These are phyloP conservation scores for Kodamaea suecica DNA, from an alignment of 1,139 yeast genomes.

Conservation along the genomic window DNA sequence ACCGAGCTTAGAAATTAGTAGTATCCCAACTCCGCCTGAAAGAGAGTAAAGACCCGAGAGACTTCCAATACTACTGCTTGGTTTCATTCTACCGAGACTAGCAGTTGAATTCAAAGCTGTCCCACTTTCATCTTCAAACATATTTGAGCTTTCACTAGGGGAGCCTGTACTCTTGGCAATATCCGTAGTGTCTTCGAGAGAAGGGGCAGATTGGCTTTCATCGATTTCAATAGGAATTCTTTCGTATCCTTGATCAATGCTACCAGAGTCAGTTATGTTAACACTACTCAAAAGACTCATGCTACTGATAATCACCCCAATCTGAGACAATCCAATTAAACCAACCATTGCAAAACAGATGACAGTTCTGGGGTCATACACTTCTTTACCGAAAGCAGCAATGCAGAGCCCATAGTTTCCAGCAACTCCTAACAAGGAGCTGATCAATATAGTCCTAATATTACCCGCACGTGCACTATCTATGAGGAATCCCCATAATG, in stretches of 20 bases:
- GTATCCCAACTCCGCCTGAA: conserved; percentile 68
- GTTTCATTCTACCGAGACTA: neutral
- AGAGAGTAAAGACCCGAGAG: conserved; percentile 67
- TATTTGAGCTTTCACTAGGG: neutral
- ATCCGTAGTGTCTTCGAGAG: too few species aligned
- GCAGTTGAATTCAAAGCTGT: neutral
- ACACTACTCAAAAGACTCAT: conserved; percentile 41
- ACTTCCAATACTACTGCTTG: conserved; percentile 48
- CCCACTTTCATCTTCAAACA: neutral
- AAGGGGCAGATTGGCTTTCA: too few species aligned
- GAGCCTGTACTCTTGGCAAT: neutral
- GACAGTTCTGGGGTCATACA: conserved; percentile 36
- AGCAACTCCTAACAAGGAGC: conserved; percentile 32
- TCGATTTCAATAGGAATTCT: too few species aligned
- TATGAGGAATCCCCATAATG: conserved; percentile 57
- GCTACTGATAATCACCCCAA: conserved; percentile 55
- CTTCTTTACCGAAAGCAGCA: conserved; percentile 8
- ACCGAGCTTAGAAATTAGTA: conserved; percentile 57
- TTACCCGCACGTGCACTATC: conserved; percentile 45
- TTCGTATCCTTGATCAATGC: too few species aligned
- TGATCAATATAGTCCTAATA: conserved; percentile 22
- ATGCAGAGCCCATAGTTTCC: conserved; percentile 35
- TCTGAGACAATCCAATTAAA: conserved; percentile 43
- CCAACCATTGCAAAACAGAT: conserved; percentile 32
- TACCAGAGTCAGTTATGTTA: conserved; percentile 17